These are phyloP conservation scores for Canavalia ensiformis DNA, from an alignment of 306 rosid species.

Conservation along the genomic window DNA sequence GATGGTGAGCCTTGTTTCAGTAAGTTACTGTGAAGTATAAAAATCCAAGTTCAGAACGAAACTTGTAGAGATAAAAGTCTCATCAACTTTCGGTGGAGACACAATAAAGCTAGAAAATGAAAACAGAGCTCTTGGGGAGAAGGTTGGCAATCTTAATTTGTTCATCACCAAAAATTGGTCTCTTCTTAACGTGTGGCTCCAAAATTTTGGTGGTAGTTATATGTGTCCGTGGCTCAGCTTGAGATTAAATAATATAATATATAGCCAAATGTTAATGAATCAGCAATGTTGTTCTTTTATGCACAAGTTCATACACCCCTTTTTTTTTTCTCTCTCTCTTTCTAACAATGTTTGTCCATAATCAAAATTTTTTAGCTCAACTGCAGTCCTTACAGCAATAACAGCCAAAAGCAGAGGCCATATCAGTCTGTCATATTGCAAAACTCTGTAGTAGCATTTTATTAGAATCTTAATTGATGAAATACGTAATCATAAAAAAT, in stretches of 20 bases:
- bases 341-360: not conserved
- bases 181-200: slow-evolving; percentile 36
- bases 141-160: slow-evolving; percentile 51
- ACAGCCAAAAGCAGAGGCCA: not conserved
- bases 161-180: slow-evolving; percentile 2
- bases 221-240: not conserved
- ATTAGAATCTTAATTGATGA: not conserved
- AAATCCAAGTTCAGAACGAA: slow-evolving; percentile 14
- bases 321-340: too few relatives aligned
- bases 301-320: not conserved
- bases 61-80: slow-evolving; percentile 39
- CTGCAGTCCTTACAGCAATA: not conserved
- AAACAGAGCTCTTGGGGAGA: slow-evolving; percentile 12
- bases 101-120: slow-evolving; percentile 6
- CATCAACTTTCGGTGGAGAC: slow-evolving; percentile 48
- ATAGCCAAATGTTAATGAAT: not conserved
- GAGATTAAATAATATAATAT: slow-evolving; percentile 8
- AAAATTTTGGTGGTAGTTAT: slow-evolving; percentile 20
- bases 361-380: not conserved
- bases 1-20: not conserved
- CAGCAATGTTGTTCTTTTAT: not conserved
- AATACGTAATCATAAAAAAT: slow-evolving; percentile 11
- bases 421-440: not conserved
- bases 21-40: too few relatives aligned
- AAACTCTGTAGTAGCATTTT: not conserved